Evolutionary conservation across 1,139 yeast species (phyloP).

Genomic region (Entelexis paramagnoliae): DNA sequence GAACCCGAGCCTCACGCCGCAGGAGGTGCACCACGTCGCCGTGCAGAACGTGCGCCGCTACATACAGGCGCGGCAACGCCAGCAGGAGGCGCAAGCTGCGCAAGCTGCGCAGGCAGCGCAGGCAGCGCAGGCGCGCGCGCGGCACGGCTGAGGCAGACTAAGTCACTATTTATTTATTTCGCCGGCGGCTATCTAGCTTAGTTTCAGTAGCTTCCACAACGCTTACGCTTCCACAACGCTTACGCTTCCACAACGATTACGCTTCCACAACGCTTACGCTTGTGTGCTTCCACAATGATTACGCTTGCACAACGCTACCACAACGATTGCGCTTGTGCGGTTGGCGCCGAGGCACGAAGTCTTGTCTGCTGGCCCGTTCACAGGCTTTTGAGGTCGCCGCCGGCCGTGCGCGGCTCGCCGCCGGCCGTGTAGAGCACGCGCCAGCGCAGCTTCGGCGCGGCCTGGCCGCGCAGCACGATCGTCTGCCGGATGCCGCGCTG

Average conservation of each 20-base stretch:
- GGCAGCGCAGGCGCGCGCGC: not conserved
- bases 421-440: conserved; percentile 45
- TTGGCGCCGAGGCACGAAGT: too few species aligned
- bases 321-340: too few species aligned
- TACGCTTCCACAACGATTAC: too few species aligned
- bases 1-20: conserved; percentile 21
- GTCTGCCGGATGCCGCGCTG: conserved; percentile 51
- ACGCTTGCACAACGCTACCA: too few species aligned
- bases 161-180: not conserved
- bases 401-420: conserved; percentile 12
- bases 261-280: too few species aligned
- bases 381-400: conserved; percentile 17
- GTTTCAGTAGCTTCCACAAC: too few species aligned
- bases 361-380: too few species aligned
- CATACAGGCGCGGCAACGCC: conserved; percentile 30
- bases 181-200: too few species aligned
- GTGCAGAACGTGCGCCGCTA: conserved; percentile 21
- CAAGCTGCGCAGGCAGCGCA: conserved; percentile 19
- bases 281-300: too few species aligned
- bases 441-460: conserved; percentile 64
- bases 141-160: not conserved
- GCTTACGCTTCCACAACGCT: too few species aligned
- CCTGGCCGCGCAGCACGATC: conserved; percentile 48
- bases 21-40: conserved; percentile 24
- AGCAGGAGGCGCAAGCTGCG: conserved; percentile 23